phyloP scores from a whole-genome alignment of 192 early-diverging fungal species.

The Spizellomyces punctatus region DNA sequence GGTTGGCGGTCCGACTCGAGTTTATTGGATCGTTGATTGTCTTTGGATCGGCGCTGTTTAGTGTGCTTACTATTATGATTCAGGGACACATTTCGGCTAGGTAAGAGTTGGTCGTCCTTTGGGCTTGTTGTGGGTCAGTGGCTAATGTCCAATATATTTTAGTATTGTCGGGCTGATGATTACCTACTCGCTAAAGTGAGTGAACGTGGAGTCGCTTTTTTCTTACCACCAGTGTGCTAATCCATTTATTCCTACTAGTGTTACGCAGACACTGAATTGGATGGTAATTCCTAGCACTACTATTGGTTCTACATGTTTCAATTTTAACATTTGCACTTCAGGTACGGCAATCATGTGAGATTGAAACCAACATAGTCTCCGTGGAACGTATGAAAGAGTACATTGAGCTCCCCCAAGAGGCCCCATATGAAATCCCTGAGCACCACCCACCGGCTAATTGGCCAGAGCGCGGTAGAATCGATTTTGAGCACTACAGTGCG shows the following conservation, averaged over 20 bases:
- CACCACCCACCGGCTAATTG: slow-evolving; percentile 48
- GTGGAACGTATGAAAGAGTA: slow-evolving; percentile 86
- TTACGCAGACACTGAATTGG: slow-evolving; percentile 87
- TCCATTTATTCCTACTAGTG: slow-evolving; percentile 38
- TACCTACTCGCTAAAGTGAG: slow-evolving; percentile 46
- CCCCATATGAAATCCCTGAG: slow-evolving; percentile 61
- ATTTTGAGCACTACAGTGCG: slow-evolving; percentile 76
- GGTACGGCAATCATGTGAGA: slow-evolving; percentile 80
- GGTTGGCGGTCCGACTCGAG: slow-evolving; percentile 68
- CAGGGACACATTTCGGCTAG: slow-evolving; percentile 43
- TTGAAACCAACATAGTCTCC: slow-evolving; percentile 71
- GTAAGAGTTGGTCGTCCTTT: slow-evolving; percentile 13
- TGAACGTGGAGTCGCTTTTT: neutral
- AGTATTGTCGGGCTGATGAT: slow-evolving; percentile 68
- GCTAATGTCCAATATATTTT: no score
- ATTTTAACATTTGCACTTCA: no score
- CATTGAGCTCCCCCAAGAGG: slow-evolving; percentile 75
- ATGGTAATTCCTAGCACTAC: slow-evolving; percentile 38
- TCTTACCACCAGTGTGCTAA: neutral
- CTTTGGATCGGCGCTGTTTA: slow-evolving; percentile 75
- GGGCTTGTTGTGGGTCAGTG: slow-evolving; percentile 8
- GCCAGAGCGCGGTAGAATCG: slow-evolving; percentile 75
- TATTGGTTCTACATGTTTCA: no score
- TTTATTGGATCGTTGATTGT: slow-evolving; percentile 77
- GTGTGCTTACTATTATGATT: slow-evolving; percentile 64